phyloP scores from a whole-genome alignment of 805 yeast genomes.

The Metschnikowia reukaufii region DNA sequence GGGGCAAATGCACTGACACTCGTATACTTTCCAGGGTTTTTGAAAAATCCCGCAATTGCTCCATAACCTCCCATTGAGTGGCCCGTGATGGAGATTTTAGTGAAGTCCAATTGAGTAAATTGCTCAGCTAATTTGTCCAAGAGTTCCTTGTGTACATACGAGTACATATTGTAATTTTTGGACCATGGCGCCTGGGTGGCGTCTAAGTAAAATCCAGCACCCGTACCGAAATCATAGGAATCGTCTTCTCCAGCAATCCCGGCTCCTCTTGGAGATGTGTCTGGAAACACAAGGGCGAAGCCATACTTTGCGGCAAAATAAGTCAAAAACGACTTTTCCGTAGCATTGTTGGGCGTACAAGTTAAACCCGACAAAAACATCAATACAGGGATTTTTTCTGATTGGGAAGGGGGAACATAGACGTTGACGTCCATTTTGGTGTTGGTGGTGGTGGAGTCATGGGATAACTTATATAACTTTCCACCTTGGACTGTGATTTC shows the following conservation, averaged over 20 bases:
- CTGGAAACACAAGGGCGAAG: slow-evolving; percentile 89
- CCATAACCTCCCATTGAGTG: slow-evolving; percentile 99
- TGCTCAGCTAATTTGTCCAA: slow-evolving; percentile 48
- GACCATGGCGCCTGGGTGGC: slow-evolving; percentile 74
- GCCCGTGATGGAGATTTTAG: slow-evolving; percentile 77
- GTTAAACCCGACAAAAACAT: slow-evolving; percentile 86
- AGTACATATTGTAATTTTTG: slow-evolving; percentile 79
- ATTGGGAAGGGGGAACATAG: slow-evolving; percentile 60
- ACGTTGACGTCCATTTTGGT: slow-evolving; percentile 84
- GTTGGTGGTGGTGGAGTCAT: slow-evolving; percentile 61
- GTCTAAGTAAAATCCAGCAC: slow-evolving; percentile 93
- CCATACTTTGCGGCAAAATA: slow-evolving; percentile 78
- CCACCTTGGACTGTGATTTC: slow-evolving; percentile 73
- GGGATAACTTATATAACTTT: slow-evolving; percentile 68
- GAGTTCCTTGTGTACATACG: slow-evolving; percentile 76
- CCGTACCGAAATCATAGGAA: slow-evolving; percentile 87
- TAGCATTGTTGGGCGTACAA: slow-evolving; percentile 89
- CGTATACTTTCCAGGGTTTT: slow-evolving; percentile 68
- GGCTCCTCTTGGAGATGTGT: slow-evolving; percentile 93
- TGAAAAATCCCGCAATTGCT: slow-evolving; percentile 67
- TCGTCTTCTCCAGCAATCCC: slow-evolving; percentile 77
- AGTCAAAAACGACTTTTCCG: slow-evolving; percentile 89
- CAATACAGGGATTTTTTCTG: slow-evolving; percentile 62
- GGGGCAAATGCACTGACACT: slow-evolving; percentile 92
- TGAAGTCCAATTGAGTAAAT: slow-evolving; percentile 56